A percentile compares a stretch with the other conserved stretches of the same genome.
phyloP scores from a whole-genome alignment of 176 grass and related monocot species.

The Oryza rufipogon region DNA sequence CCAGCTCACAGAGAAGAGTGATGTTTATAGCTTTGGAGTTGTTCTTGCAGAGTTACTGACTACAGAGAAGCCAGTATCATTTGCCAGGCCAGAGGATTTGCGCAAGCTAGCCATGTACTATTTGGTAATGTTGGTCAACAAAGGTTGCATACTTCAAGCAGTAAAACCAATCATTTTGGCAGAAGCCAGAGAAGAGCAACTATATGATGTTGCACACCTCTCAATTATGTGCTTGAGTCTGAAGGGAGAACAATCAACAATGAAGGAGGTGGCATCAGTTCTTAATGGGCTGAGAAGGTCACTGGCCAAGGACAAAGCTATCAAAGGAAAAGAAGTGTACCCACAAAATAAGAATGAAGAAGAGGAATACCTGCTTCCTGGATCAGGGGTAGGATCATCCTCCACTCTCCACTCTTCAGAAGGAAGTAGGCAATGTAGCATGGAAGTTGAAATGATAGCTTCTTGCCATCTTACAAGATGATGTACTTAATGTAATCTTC shows the following conservation, averaged over 20 bases:
- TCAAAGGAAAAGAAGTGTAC: background rate
- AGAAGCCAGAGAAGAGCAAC: slow-evolving; percentile 50
- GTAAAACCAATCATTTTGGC: slow-evolving; percentile 43
- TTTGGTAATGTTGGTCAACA: slow-evolving; percentile 35
- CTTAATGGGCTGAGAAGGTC: slow-evolving; percentile 42
- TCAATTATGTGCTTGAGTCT: slow-evolving; percentile 52
- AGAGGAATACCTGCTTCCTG: background rate
- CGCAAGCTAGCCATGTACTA: slow-evolving; percentile 45
- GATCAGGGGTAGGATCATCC: background rate
- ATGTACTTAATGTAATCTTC: background rate
- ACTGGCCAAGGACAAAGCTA: slow-evolving; percentile 20
- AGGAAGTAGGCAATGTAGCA: slow-evolving; percentile 34
- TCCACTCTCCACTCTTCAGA: slow-evolving; percentile 24
- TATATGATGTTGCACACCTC: slow-evolving; percentile 39
- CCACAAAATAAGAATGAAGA: slow-evolving; percentile 24
- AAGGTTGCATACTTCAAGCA: slow-evolving; percentile 38
- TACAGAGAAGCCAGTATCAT: slow-evolving; percentile 46
- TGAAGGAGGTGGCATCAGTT: slow-evolving; percentile 49
- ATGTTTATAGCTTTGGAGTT: slow-evolving; percentile 13
- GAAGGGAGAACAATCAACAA: slow-evolving; percentile 50
- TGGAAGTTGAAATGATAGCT: slow-evolving; percentile 36
- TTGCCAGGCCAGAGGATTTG: slow-evolving; percentile 43
- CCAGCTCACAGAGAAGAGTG: slow-evolving; percentile 50
- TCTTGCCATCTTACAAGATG: slow-evolving; percentile 39
- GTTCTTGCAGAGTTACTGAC: slow-evolving; percentile 55